Evolutionary conservation across 352 stramenopile genomes (phyloP).

Genomic region (Phytophthora vignae): DNA sequence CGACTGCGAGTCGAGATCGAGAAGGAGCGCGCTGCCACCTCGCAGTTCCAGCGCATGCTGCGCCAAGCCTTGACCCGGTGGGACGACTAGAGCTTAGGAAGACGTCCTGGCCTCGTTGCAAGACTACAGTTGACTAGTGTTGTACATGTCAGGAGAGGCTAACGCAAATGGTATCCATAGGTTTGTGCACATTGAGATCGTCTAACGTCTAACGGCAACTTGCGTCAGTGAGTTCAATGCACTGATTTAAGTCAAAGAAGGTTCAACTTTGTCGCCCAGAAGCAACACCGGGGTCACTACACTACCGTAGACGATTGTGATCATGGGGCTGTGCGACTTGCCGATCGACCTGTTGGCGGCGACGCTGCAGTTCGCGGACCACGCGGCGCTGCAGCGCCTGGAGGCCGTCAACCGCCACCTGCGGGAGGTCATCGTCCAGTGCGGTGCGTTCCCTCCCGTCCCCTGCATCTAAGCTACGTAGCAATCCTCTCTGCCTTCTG

Average conservation of each 20-base stretch:
- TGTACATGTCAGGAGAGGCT: not conserved
- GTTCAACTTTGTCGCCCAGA: slow-evolving; percentile 33
- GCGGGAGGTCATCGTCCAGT: slow-evolving; percentile 26
- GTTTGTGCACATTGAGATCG: not conserved
- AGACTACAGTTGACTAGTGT: not conserved
- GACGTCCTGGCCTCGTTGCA: not conserved
- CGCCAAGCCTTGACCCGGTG: slow-evolving; percentile 60
- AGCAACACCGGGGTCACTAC: slow-evolving; percentile 10
- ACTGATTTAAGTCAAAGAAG: not conserved
- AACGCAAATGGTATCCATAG: not conserved
- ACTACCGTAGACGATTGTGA: not conserved
- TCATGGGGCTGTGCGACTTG: slow-evolving; percentile 39
- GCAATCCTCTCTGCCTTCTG: too few relatives aligned
- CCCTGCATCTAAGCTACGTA: not conserved
- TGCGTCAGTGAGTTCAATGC: not conserved
- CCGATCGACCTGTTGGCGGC: slow-evolving; percentile 50
- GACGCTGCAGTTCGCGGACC: slow-evolving; percentile 52
- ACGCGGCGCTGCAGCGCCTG: slow-evolving; percentile 42
- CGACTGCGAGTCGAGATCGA: slow-evolving; percentile 63
- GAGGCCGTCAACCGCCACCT: slow-evolving; percentile 29
- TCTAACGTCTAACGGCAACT: not conserved
- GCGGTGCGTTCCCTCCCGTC: slow-evolving; percentile 14
- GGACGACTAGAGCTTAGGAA: slow-evolving; percentile 34
- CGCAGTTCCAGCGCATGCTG: slow-evolving; percentile 70
- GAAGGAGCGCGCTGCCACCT: slow-evolving; percentile 52